Evolutionary conservation across 2,329 filamentous ascomycete genomes (phyloP), one percentile per base, ranked within the genome.

Genomic region (Helminthosporium solani): DNA sequence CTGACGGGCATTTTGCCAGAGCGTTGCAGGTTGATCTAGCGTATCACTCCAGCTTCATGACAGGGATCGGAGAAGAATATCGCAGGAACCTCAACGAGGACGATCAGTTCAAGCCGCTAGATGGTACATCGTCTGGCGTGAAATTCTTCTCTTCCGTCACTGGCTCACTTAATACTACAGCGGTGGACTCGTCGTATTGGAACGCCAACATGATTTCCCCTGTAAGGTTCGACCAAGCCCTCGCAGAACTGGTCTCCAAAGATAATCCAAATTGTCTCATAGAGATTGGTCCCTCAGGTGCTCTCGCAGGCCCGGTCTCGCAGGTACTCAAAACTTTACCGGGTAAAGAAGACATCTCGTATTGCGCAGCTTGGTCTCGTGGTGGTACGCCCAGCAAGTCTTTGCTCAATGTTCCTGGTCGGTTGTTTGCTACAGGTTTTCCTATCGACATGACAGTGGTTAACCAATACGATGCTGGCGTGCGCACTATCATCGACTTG

Each of bases 11-110:
- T 8, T 60, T 56, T 30, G 41, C 33, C 20, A 18, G 52, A 8
- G 6, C 48, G 7, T 46, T 59, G 2, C 43, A 52, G 16, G 58
- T 51, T 3, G 55, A 53, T 11, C 52, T 54, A 2, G 64, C 64
- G 1, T 67, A 67, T 42, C 63, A 67, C 38, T 64, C 61, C 1
- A 40, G 54, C 25, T 54, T 58, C 33, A 67, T 67, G 63, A 3
- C 25, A 1, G 40, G 37, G 0, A 5, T 62, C 1, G 58, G 56
- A n/a, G 3, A 40, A 5, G 31, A 40, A 1, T 64, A 64, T 37
- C 6, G 5, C 23, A 9, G 9, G 23, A 25, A 6, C 6, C 28
- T 52, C 8, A 23, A n/a, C 18, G 34, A 43, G 11, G 18, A 6
- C 2, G 38, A 5, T 2, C 19, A 35, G 2, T 2, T 7, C 18